Conservation (phyloP, 805 yeast species). For the Pichia kluyveri region DNA sequence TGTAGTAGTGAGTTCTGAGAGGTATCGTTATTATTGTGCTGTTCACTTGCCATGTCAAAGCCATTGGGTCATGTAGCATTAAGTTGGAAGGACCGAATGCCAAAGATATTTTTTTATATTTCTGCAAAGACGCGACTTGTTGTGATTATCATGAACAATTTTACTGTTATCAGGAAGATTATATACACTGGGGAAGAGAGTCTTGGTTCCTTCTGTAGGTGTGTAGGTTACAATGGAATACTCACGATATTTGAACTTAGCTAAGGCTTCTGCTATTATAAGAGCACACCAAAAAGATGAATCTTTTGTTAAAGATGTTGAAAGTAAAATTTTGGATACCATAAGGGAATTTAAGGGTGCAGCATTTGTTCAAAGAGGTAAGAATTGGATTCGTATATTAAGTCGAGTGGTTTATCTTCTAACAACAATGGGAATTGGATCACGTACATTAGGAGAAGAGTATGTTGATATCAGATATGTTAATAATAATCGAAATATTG, state of each 20-base stretch:
- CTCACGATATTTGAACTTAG: constrained; percentile 20
- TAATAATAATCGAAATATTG: constrained; percentile 36
- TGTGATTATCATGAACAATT: too few relatives aligned
- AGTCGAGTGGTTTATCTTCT: constrained; percentile 58
- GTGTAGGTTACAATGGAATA: not conserved
- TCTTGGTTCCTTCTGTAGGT: too few relatives aligned
- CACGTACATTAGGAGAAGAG: constrained; percentile 88
- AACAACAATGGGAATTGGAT: constrained; percentile 66
- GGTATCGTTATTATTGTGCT: too few relatives aligned
- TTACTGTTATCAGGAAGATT: too few relatives aligned
- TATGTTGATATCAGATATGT: constrained; percentile 77
- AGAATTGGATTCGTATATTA: constrained; percentile 49
- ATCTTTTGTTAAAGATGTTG: constrained; percentile 51
- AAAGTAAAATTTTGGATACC: constrained; percentile 46
- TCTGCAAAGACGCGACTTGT: too few relatives aligned
- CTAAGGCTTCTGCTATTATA: constrained; percentile 86
- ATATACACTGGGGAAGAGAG: too few relatives aligned
- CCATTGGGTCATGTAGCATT: too few relatives aligned
- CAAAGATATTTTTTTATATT: too few relatives aligned
- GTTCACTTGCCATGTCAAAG: too few relatives aligned
- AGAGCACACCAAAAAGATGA: constrained; percentile 88
- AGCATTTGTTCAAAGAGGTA: constrained; percentile 53
- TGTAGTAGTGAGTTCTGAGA: too few relatives aligned
- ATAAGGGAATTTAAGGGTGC: constrained; percentile 50
- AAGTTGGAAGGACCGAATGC: too few relatives aligned